A percentile compares a stretch with the other conserved stretches of the same genome.
These are phyloP conservation scores for Lentinus tigrinus DNA, from an alignment of 768 basidiomycete genomes.

Conservation along the genomic window DNA sequence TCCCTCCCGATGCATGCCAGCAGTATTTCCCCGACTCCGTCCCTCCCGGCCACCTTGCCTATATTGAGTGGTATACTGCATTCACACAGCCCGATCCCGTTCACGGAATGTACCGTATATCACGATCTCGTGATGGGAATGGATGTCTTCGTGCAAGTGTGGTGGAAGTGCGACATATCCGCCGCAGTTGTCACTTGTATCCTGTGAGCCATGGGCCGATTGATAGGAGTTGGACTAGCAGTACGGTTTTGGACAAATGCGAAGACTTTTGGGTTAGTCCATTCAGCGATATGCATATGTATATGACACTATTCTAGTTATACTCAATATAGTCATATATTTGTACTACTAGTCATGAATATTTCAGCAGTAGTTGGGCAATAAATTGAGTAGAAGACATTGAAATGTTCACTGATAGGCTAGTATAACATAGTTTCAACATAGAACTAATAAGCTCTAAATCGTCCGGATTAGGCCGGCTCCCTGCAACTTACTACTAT, in stretches of 20 bases:
- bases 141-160: constrained; percentile 21
- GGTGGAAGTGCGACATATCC: constrained; percentile 25
- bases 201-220: constrained; percentile 31
- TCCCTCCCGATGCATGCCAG: constrained; percentile 5
- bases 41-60: constrained; percentile 25
- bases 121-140: not conserved
- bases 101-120: constrained; percentile 29
- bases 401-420: too few relatives aligned
- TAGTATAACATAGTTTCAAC: too few relatives aligned
- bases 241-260: constrained; percentile 32
- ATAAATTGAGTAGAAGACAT: too few relatives aligned
- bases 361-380: too few relatives aligned
- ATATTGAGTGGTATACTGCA: constrained; percentile 31
- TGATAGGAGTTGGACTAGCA: constrained; percentile 31
- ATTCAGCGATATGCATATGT: constrained; percentile 30
- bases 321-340: not conserved
- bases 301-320: constrained; percentile 15
- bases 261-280: constrained; percentile 31
- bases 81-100: constrained; percentile 21
- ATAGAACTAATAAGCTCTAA: too few relatives aligned
- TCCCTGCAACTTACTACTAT: too few relatives aligned
- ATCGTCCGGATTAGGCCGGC: too few relatives aligned
- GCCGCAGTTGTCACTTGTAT: constrained; percentile 30
- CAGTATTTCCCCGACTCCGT: not conserved
- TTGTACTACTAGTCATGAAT: too few relatives aligned